Evolutionary conservation across 1,284 basidiomycete species (phyloP), one percentile per base, ranked within the genome.

Genomic region (Psilocybe mexicana): DNA sequence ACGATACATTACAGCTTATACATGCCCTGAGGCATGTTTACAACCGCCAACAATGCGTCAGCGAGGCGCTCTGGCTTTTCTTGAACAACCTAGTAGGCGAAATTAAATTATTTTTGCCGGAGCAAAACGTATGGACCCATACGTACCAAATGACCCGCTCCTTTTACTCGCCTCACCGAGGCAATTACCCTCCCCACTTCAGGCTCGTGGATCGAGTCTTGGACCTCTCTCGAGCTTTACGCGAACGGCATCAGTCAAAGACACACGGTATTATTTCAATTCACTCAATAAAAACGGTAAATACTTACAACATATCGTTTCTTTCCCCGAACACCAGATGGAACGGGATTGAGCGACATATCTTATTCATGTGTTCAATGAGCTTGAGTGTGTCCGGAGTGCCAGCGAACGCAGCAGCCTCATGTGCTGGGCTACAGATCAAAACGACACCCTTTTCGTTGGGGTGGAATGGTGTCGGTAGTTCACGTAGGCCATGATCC

Each of bases 251-350:
- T 18, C 18, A 18, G 18, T 1, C 18, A 18, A 18, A 18, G n/a
- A n/a, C n/a, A n/a, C n/a, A n/a, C 11, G 25, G 23, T 23, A 46
- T 0, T 18, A 36, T 36, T 6, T 36, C 10, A 1, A 6, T 12
- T 45, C 2, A 11, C 18, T 4, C 35, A 10, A 36, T 44, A 5
- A 45, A 6, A 3, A 14, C 23, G 2, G 35, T 25, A 25, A 28
- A 36, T 36, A 36, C 35, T 6, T 7, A 51, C 49, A 51, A 51
- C 49, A 51, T 51, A 26, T 51, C 49, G n/a, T 51, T 51, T 12
- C 49, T 30, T 18, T 12, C 38, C 2, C 49, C 49, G 40, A 38
- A 51, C 8, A 51, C 49, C 7, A 51, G 49, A 40, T 51, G 49
- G 23, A 51, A 18, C 10, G 49, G 49, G 5, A 51, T 42, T 4